Evolutionary conservation across 164 flowering plant species (phyloP).

Genomic region (Piper betle): DNA sequence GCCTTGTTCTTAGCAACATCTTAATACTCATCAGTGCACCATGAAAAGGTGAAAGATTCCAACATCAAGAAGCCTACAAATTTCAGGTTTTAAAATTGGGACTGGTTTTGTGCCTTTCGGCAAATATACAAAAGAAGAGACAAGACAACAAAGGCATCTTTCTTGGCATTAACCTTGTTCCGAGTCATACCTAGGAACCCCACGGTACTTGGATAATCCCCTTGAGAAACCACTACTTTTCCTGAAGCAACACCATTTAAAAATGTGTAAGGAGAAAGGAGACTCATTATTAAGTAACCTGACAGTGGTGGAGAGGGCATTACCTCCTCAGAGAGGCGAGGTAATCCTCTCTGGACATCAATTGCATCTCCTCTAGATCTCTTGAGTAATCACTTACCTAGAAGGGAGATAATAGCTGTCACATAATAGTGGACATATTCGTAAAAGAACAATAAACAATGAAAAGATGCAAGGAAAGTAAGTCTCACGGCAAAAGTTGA

Average conservation of each 20-base stretch:
- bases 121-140: no score
- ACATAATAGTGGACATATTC: neutral
- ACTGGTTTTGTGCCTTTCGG: no score
- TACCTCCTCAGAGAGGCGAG: conserved; percentile 95
- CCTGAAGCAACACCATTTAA: conserved; percentile 42
- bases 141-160: no score
- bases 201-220: conserved; percentile 83
- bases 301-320: conserved; percentile 1
- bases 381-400: conserved; percentile 95
- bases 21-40: no score
- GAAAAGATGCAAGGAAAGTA: no score
- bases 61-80: no score
- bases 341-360: conserved; percentile 88
- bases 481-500: no score
- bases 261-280: conserved; percentile 9
- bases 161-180: no score
- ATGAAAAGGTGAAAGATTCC: no score
- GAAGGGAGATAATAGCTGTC: conserved; percentile 3
- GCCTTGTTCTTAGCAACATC: no score
- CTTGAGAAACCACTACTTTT: conserved; percentile 97
- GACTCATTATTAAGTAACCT: neutral
- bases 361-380: conserved; percentile 97
- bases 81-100: no score
- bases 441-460: neutral
- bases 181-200: conserved; percentile 56